phyloP scores from a whole-genome alignment of 2,329 filamentous ascomycete species.

The Harringtonia aguacate region DNA sequence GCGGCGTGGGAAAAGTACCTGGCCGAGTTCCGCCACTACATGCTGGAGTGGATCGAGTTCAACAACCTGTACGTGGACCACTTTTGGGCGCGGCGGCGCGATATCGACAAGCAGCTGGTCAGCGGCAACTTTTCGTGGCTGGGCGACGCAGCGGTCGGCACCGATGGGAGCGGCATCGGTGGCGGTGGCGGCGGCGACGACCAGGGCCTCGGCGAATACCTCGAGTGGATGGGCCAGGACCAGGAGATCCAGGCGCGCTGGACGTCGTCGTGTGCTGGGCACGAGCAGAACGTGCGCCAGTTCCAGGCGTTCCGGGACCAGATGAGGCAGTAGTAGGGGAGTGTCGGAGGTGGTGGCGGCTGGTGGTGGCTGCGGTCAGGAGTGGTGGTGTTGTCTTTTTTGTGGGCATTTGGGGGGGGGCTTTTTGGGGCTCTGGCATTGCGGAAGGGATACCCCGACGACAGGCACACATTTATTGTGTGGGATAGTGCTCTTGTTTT shows the following conservation, averaged over 20 bases:
- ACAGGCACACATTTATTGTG: too few species aligned
- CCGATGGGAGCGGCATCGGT: too few species aligned
- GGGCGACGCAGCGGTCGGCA: too few species aligned
- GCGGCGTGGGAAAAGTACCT: constrained; percentile 40
- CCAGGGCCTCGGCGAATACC: constrained; percentile 44
- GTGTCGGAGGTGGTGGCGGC: too few species aligned
- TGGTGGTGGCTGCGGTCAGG: too few species aligned
- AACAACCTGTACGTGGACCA: constrained; percentile 44
- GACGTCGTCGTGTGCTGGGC: constrained; percentile 46
- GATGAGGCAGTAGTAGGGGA: constrained; percentile 20
- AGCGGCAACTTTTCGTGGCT: constrained; percentile 31
- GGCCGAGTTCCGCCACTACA: constrained; percentile 41
- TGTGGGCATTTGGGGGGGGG: too few species aligned
- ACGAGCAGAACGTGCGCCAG: constrained; percentile 46
- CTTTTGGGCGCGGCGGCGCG: constrained; percentile 38
- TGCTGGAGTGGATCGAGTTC: constrained; percentile 39
- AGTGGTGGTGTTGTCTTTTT: too few species aligned
- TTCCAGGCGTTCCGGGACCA: constrained; percentile 39
- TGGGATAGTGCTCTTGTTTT: too few species aligned
- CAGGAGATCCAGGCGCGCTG: constrained; percentile 51
- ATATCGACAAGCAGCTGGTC: constrained; percentile 25
- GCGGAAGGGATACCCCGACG: too few species aligned
- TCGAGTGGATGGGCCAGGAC: constrained; percentile 52
- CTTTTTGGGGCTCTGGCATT: too few species aligned
- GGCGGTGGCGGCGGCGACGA: constrained; percentile 23